Evolutionary conservation across 441 rosid species (phyloP).

Genomic region (Theobroma grandiflorum): DNA sequence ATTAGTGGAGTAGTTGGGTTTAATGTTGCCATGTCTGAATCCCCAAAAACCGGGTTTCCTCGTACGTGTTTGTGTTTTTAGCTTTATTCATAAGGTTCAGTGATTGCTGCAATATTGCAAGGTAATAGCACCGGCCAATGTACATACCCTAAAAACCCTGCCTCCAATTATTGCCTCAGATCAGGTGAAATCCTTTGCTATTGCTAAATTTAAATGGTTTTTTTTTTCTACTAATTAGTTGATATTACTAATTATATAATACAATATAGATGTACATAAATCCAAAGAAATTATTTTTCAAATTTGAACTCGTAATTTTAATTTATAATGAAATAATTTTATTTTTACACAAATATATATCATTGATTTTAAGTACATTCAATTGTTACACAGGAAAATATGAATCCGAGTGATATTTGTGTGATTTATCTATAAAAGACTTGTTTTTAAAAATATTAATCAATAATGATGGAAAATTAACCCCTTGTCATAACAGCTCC

Average conservation of each 20-base stretch:
- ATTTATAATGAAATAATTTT: no score
- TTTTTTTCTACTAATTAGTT: no score
- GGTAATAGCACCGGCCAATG: neutral
- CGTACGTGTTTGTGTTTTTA: slow-evolving; percentile 36
- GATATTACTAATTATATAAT: no score
- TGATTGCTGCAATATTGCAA: neutral
- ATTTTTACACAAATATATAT: no score
- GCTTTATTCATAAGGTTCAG: neutral
- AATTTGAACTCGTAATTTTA: no score
- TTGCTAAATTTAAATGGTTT: neutral
- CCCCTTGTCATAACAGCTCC: neutral
- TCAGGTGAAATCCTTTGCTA: neutral
- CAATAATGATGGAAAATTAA: neutral
- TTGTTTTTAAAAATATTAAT: no score
- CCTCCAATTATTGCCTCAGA: neutral
- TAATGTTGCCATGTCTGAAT: slow-evolving; percentile 65
- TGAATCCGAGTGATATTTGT: no score
- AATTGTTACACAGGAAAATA: no score
- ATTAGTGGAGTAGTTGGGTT: slow-evolving; percentile 64
- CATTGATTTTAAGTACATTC: no score
- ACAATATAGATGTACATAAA: no score
- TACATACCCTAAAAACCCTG: neutral
- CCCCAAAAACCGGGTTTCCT: slow-evolving; percentile 57
- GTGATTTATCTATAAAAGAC: no score
- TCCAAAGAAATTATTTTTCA: no score